Evolutionary conservation across 306 rosid genomes (phyloP), one percentile per base, ranked within the genome.

Genomic region (Senna siamea): DNA sequence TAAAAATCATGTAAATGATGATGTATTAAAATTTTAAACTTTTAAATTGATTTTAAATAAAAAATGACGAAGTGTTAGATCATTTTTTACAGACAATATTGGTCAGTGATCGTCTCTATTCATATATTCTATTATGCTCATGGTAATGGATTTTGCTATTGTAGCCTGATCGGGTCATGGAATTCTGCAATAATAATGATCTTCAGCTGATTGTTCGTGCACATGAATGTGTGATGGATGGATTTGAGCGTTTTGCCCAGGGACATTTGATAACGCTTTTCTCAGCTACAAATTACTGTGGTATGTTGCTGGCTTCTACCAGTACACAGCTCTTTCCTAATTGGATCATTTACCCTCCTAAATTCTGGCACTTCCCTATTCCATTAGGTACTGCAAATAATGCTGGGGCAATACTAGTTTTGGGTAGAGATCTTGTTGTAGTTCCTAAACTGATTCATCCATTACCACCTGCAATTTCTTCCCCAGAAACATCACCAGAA

Each of bases 161-260:
- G 86, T 89, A 93, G 98, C 98, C 98, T 82, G 98, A 93, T 61
- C 98, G 98, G 40, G 98, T 93, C 72, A 93, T 93, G 98, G 98
- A 93, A 70, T 93, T 93, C 83, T 93, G 98, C 88, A 89, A 93
- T 67, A 93, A 93, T 86, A 93, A 93, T 76, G 97, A 93, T 85
- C 98, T 93, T 77, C 98, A 93, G 89, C 78, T 93, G 87, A 93
- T 93, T 70, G 98, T 93, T 30, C 97, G 98, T 2, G 98, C 98
- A 26, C 98, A 93, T 60, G 98, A 93, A 82, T 93, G 98, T 85
- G 98, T 93, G 46, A 93, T 93, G 98, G 98, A 93, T 83, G 98
- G 98, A 57, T 93, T 93, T 82, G 98, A 93, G 85, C 98, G 98
- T 58, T 93, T 93, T 77, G 98, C 98, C 54, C 98, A 93, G 75